Evolutionary conservation across 2,329 filamentous ascomycete species (phyloP).

Genomic region (Fusarium euwallaceae): DNA sequence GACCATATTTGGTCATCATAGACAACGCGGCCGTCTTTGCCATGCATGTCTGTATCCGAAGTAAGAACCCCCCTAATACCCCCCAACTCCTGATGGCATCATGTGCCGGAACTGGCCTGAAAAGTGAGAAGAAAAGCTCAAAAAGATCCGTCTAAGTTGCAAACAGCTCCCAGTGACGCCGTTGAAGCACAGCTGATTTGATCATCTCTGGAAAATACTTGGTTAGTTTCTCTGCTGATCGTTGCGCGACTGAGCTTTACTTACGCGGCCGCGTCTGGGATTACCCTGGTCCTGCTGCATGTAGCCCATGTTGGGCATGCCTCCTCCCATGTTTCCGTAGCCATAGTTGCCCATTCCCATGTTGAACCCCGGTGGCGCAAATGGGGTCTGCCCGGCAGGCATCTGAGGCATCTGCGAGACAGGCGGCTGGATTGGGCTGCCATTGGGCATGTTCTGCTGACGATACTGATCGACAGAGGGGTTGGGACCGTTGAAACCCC

Average conservation of each 20-base stretch:
- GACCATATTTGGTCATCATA: slow-evolving; percentile 22
- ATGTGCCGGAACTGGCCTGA: slow-evolving; percentile 37
- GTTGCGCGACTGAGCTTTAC: slow-evolving; percentile 45
- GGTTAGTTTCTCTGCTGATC: slow-evolving; percentile 43
- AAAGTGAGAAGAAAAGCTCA: slow-evolving; percentile 34
- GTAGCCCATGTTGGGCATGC: slow-evolving; percentile 65
- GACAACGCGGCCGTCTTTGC: slow-evolving; percentile 31
- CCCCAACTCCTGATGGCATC: slow-evolving; percentile 44
- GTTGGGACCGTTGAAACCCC: slow-evolving; percentile 63
- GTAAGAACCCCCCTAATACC: slow-evolving; percentile 27
- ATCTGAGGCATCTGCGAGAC: slow-evolving; percentile 60
- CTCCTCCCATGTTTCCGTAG: slow-evolving; percentile 58
- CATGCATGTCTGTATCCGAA: slow-evolving; percentile 34
- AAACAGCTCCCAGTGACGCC: slow-evolving; percentile 18
- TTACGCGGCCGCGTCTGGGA: slow-evolving; percentile 70
- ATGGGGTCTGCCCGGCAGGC: slow-evolving; percentile 58
- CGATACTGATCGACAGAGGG: slow-evolving; percentile 69
- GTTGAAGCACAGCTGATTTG: slow-evolving; percentile 24
- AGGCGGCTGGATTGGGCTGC: slow-evolving; percentile 64
- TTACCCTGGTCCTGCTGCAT: slow-evolving; percentile 67
- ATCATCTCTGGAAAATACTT: slow-evolving; percentile 46
- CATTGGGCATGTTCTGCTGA: slow-evolving; percentile 63
- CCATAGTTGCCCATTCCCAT: slow-evolving; percentile 61
- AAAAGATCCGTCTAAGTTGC: slow-evolving; percentile 37
- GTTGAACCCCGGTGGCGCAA: slow-evolving; percentile 64